Evolutionary conservation across 192 early-diverging fungal genomes (phyloP).

Genomic region (Backusella luteola): DNA sequence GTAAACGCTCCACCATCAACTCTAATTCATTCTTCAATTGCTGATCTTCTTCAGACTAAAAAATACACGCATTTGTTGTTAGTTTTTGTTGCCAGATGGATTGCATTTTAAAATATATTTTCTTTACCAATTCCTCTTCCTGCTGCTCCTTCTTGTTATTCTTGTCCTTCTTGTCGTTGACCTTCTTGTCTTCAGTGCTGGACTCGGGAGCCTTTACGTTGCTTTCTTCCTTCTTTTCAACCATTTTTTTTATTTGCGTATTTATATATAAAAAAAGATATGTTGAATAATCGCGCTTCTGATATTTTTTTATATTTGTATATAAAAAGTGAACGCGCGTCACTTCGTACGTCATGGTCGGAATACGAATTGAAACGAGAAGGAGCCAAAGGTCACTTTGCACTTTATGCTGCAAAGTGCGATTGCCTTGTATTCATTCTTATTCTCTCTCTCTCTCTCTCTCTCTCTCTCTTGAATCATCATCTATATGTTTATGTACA

Average conservation of each 20-base stretch:
- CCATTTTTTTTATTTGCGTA: neutral
- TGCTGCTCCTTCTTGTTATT: conserved; percentile 29
- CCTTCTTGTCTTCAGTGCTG: conserved; percentile 15
- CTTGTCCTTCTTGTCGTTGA: conserved; percentile 21
- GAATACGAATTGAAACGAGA: neutral
- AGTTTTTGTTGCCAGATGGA: neutral
- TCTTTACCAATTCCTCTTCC: conserved; percentile 45
- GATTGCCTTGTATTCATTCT: no score
- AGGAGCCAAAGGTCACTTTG: neutral
- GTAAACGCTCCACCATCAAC: conserved; percentile 89
- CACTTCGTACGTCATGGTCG: conserved; percentile 8
- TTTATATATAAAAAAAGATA: neutral
- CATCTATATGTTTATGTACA: no score
- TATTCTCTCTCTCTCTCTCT: no score
- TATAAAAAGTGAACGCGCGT: conserved; percentile 6
- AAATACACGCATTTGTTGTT: neutral
- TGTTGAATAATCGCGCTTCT: neutral
- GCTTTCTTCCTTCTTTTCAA: conserved; percentile 16
- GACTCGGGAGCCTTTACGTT: neutral
- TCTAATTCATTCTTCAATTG: conserved; percentile 92
- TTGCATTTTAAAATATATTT: neutral
- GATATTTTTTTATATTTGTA: neutral
- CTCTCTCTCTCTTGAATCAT: no score
- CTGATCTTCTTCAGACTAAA: conserved; percentile 95
- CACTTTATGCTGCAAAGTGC: neutral